phyloP scores from a whole-genome alignment of 2,329 filamentous ascomycete genomes.

The Colletotrichum shisoi region DNA sequence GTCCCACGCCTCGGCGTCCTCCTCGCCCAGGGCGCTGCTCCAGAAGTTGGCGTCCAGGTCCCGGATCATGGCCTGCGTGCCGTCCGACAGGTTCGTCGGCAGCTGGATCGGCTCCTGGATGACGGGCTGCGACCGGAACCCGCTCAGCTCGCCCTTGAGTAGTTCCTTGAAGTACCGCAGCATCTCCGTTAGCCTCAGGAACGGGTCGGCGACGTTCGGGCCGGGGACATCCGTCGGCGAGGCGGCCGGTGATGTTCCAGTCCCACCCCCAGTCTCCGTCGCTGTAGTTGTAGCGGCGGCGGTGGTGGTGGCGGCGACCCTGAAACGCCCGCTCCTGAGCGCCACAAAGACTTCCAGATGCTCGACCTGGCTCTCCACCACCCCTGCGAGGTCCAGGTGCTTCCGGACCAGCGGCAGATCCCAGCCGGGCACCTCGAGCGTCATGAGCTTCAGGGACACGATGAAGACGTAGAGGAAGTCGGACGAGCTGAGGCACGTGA shows the following conservation, averaged over 20 bases:
- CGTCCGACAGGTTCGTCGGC: slow-evolving; percentile 39
- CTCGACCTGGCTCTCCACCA: slow-evolving; percentile 45
- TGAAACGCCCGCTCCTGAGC: slow-evolving; percentile 38
- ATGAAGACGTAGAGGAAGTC: slow-evolving; percentile 59
- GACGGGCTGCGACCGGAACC: slow-evolving; percentile 16
- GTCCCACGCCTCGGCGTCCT: slow-evolving; percentile 27
- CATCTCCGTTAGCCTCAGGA: slow-evolving; percentile 39
- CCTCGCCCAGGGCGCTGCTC: slow-evolving; percentile 27
- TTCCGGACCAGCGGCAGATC: slow-evolving; percentile 50
- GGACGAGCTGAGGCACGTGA: slow-evolving; percentile 55
- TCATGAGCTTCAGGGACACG: slow-evolving; percentile 57
- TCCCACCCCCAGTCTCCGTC: too few species aligned
- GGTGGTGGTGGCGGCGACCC: slow-evolving; percentile 5
- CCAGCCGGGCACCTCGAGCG: slow-evolving; percentile 57
- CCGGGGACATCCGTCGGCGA: slow-evolving; percentile 12
- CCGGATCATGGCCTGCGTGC: slow-evolving; percentile 42
- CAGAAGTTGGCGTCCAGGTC: slow-evolving; percentile 43
- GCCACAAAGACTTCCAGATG: slow-evolving; percentile 46
- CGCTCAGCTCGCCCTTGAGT: slow-evolving; percentile 33
- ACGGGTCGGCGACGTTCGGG: slow-evolving; percentile 34
- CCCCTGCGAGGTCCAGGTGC: slow-evolving; percentile 49
- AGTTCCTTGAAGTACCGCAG: slow-evolving; percentile 39
- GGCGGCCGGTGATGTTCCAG: not conserved
- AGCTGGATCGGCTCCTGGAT: slow-evolving; percentile 28
- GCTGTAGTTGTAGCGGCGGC: not conserved